Conservation (phyloP, 208 protist genomes). For the Phytomonas sp. region DNA sequence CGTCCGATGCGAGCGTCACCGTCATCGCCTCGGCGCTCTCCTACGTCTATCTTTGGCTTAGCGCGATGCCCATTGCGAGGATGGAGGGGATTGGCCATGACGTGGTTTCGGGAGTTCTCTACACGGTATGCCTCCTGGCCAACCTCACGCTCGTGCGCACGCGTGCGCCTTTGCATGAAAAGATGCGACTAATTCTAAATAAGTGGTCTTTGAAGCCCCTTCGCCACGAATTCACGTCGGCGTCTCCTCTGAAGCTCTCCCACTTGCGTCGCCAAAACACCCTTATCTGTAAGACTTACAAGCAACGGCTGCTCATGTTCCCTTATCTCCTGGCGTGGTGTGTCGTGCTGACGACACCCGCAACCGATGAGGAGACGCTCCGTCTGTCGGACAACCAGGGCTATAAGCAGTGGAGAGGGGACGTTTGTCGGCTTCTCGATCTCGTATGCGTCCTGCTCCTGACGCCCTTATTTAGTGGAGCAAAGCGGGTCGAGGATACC, state of each 20-base stretch:
- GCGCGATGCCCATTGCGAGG: slow-evolving; percentile 53
- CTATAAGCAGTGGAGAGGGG: slow-evolving; percentile 28
- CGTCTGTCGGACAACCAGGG: background rate
- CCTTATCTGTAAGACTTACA: slow-evolving; percentile 66
- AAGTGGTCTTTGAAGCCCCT: slow-evolving; percentile 54
- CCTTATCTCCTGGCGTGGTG: slow-evolving; percentile 68
- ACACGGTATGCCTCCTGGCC: slow-evolving; percentile 47
- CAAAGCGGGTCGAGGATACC: slow-evolving; percentile 51
- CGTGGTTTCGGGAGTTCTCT: slow-evolving; percentile 53
- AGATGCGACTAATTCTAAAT: slow-evolving; percentile 43
- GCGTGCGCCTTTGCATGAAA: slow-evolving; percentile 22
- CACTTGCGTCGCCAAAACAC: slow-evolving; percentile 43
- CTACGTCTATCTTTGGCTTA: slow-evolving; percentile 74
- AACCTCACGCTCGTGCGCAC: slow-evolving; percentile 73
- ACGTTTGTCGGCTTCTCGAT: slow-evolving; percentile 65
- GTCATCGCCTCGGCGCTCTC: slow-evolving; percentile 61
- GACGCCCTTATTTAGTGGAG: slow-evolving; percentile 23
- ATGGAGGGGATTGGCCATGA: slow-evolving; percentile 73
- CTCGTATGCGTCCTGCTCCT: slow-evolving; percentile 61
- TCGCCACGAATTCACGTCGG: slow-evolving; percentile 44
- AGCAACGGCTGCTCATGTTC: slow-evolving; percentile 79
- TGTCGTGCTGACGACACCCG: slow-evolving; percentile 38
- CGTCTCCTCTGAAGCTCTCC: slow-evolving; percentile 44
- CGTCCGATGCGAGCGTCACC: slow-evolving; percentile 56
- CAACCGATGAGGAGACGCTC: background rate